A percentile compares a stretch with the other conserved stretches of the same genome.
Conservation (phyloP, 2,329 filamentous ascomycete species). For the Beauveria asiatica region DNA sequence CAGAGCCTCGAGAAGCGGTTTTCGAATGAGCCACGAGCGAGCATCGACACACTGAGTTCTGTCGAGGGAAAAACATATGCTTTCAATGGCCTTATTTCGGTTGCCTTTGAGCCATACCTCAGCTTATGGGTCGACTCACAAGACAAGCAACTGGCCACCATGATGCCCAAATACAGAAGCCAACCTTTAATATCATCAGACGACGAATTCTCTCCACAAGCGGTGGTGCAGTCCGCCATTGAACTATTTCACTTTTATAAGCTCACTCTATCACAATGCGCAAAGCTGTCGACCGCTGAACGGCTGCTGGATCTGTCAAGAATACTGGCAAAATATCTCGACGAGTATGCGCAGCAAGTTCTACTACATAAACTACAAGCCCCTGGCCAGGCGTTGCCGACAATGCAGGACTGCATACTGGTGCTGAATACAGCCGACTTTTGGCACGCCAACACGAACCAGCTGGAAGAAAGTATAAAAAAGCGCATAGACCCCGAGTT, state of each 20-base stretch:
- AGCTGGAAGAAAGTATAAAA: conserved; percentile 91
- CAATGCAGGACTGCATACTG: conserved; percentile 68
- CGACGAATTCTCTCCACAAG: conserved; percentile 85
- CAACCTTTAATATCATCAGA: conserved; percentile 74
- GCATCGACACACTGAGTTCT: conserved; percentile 80
- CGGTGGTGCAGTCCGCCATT: conserved; percentile 87
- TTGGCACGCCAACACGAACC: conserved; percentile 86
- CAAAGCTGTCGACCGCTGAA: conserved; percentile 88
- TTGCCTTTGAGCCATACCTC: conserved; percentile 94
- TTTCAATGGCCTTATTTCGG: conserved; percentile 87
- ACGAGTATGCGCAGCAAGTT: conserved; percentile 92
- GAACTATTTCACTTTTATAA: conserved; percentile 98
- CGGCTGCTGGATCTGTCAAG: conserved; percentile 76
- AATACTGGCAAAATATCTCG: conserved; percentile 84
- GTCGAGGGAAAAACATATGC: conserved; percentile 65
- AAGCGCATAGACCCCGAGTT: conserved; percentile 77
- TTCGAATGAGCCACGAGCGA: conserved; percentile 61
- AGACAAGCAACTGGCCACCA: conserved; percentile 72
- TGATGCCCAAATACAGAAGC: conserved; percentile 81
- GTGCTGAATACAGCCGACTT: conserved; percentile 97
- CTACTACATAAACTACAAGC: conserved; percentile 61
- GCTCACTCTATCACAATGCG: conserved; percentile 83
- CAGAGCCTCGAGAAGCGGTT: conserved; percentile 83
- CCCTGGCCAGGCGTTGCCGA: conserved; percentile 43
- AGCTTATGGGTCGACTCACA: conserved; percentile 96